Conservation (phyloP, 2,329 filamentous ascomycete genomes). For the Neonectria neomacrospora region DNA sequence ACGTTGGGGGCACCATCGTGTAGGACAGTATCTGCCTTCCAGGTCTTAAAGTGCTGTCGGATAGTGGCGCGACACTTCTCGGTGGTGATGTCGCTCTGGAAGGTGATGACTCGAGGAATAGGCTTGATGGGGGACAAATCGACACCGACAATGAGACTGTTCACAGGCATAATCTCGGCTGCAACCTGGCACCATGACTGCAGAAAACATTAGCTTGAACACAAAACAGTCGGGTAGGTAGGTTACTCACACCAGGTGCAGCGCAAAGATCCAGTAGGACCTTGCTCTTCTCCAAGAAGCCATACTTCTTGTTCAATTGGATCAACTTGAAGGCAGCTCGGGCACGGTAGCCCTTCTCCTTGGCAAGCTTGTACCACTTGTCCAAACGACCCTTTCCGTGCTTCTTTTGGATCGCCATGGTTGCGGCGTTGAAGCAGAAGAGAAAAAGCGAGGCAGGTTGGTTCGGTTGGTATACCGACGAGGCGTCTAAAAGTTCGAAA, state of each 20-base stretch:
- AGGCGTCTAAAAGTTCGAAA: constrained; percentile 28
- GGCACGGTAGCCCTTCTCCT: constrained; percentile 97
- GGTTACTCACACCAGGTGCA: constrained; percentile 79
- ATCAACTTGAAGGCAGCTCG: constrained; percentile 98
- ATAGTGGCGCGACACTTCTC: constrained; percentile 95
- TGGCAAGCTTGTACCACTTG: constrained; percentile 98
- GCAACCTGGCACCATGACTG: constrained; percentile 97
- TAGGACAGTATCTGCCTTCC: constrained; percentile 94
- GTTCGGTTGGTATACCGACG: constrained; percentile 19
- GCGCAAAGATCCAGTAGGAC: constrained; percentile 97
- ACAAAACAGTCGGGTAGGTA: neutral
- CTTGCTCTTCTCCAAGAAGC: constrained; percentile 96
- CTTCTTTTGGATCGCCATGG: constrained; percentile 98
- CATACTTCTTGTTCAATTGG: constrained; percentile 99
- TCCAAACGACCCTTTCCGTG: constrained; percentile 98
- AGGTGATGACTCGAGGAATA: constrained; percentile 92
- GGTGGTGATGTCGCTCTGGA: constrained; percentile 97
- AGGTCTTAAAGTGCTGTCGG: constrained; percentile 88
- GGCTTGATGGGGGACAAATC: constrained; percentile 96
- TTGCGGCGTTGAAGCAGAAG: constrained; percentile 26
- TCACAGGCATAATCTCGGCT: constrained; percentile 91
- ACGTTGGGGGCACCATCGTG: constrained; percentile 99
- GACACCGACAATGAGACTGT: constrained; percentile 92
- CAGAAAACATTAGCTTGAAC: constrained; percentile 42
- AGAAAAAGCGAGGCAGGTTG: constrained; percentile 12